phyloP scores from a whole-genome alignment of 257 asterid genomes.

The Penstemon newberryi region DNA sequence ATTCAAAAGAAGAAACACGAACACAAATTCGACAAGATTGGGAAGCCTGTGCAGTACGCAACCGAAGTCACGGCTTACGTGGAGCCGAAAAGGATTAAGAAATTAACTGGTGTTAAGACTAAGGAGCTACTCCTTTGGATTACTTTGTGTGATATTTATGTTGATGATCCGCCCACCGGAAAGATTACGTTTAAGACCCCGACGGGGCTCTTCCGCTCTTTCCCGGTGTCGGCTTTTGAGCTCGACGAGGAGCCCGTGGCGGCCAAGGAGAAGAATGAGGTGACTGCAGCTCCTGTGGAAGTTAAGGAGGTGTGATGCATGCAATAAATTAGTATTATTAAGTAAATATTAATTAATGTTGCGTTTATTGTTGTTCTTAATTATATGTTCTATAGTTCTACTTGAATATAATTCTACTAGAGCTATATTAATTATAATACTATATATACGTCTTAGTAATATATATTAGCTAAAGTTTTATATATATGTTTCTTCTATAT shows the following conservation, averaged over 20 bases:
- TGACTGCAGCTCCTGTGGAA: slow-evolving; percentile 16
- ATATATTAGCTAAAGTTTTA: too few species aligned
- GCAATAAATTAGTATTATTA: too few species aligned
- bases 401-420: too few species aligned
- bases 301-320: slow-evolving; percentile 25
- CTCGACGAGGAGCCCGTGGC: slow-evolving; percentile 26
- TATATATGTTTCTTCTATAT: too few species aligned
- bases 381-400: too few species aligned
- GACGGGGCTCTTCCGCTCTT: slow-evolving; percentile 52
- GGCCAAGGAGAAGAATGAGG: slow-evolving; percentile 3
- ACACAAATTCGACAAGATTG: slow-evolving; percentile 60
- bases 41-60: slow-evolving; percentile 44
- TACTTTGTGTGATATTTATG: slow-evolving; percentile 43
- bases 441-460: too few species aligned
- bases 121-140: slow-evolving; percentile 74
- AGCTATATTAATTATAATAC: too few species aligned
- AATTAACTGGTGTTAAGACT: slow-evolving; percentile 62
- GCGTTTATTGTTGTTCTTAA: too few species aligned
- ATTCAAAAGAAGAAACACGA: slow-evolving; percentile 51
- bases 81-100: slow-evolving; percentile 48
- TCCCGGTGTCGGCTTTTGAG: slow-evolving; percentile 55
- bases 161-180: slow-evolving; percentile 51
- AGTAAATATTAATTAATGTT: too few species aligned
- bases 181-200: slow-evolving; percentile 64
- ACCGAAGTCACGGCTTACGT: slow-evolving; percentile 60